These are phyloP conservation scores for Ophiobolus disseminans DNA, from an alignment of 2,329 filamentous ascomycete genomes.

Conservation along the genomic window DNA sequence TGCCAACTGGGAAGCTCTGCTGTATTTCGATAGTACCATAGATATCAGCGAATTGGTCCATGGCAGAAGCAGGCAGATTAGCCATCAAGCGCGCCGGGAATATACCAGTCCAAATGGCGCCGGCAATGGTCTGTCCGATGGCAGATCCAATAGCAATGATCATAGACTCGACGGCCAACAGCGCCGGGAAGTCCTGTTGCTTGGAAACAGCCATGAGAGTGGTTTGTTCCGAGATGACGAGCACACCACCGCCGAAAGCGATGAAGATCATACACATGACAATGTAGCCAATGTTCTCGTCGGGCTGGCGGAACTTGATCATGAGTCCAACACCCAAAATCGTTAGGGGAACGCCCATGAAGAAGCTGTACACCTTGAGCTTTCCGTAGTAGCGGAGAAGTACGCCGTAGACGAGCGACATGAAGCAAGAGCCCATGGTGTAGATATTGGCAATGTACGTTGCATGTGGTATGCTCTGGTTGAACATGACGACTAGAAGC, in stretches of 20 bases:
- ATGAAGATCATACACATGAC: constrained; percentile 48
- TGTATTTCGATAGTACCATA: constrained; percentile 63
- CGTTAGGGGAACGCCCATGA: constrained; percentile 40
- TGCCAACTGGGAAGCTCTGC: constrained; percentile 60
- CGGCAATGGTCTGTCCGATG: constrained; percentile 61
- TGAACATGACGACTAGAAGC: constrained; percentile 50
- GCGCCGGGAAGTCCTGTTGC: constrained; percentile 42
- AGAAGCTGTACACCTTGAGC: constrained; percentile 38
- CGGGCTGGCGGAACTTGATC: constrained; percentile 48
- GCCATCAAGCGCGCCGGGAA: constrained; percentile 59
- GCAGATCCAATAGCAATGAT: constrained; percentile 63
- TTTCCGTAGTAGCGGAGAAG: constrained; percentile 39
- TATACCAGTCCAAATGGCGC: constrained; percentile 69
- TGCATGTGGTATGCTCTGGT: constrained; percentile 40
- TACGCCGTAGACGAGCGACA: constrained; percentile 38
- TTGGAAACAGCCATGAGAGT: constrained; percentile 44
- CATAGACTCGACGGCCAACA: constrained; percentile 61
- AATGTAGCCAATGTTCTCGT: constrained; percentile 43
- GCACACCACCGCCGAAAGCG: constrained; percentile 41
- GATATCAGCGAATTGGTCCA: constrained; percentile 50
- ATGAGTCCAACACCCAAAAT: constrained; percentile 47
- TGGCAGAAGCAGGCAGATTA: constrained; percentile 55
- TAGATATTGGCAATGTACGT: constrained; percentile 52
- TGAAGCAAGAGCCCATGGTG: constrained; percentile 47
- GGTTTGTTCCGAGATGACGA: constrained; percentile 44